These are phyloP conservation scores for Fusarium liriodendri DNA, from an alignment of 2,329 filamentous ascomycete genomes.

Conservation along the genomic window DNA sequence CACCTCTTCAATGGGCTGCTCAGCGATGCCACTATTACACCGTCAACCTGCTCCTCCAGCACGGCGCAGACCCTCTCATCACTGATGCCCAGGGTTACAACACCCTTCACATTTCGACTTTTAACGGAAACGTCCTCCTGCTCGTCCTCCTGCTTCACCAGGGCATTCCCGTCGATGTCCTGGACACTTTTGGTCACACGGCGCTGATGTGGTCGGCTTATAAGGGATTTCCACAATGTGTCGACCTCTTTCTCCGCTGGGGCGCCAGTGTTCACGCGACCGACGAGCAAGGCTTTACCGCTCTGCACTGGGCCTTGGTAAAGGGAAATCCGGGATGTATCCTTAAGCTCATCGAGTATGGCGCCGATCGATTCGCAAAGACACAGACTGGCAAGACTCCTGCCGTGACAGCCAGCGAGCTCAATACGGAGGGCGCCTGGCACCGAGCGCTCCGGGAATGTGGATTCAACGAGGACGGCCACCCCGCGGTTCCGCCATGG, in stretches of 20 bases:
- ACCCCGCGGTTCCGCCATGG: constrained; percentile 75
- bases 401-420: constrained; percentile 84
- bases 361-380: constrained; percentile 90
- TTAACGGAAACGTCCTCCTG: constrained; percentile 94
- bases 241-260: constrained; percentile 93
- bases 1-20: constrained; percentile 95
- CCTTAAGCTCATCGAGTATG: constrained; percentile 95
- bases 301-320: constrained; percentile 95
- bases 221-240: constrained; percentile 92
- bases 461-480: constrained; percentile 84
- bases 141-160: constrained; percentile 92
- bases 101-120: constrained; percentile 94
- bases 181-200: constrained; percentile 91
- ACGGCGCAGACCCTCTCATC: constrained; percentile 91
- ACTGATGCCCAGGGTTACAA: constrained; percentile 98
- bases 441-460: constrained; percentile 84
- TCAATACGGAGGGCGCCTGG: constrained; percentile 88
- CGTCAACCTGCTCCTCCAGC: constrained; percentile 89
- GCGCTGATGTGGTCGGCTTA: constrained; percentile 99
- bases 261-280: constrained; percentile 91
- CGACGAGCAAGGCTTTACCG: constrained; percentile 94
- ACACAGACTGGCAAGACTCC: constrained; percentile 93
- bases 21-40: constrained; percentile 97
- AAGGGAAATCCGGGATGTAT: constrained; percentile 92
- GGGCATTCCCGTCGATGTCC: constrained; percentile 92